Base-by-base conservation (phyloP, 2,329 filamentous ascomycete genomes). In the Cryphonectria naterciae region DNA sequence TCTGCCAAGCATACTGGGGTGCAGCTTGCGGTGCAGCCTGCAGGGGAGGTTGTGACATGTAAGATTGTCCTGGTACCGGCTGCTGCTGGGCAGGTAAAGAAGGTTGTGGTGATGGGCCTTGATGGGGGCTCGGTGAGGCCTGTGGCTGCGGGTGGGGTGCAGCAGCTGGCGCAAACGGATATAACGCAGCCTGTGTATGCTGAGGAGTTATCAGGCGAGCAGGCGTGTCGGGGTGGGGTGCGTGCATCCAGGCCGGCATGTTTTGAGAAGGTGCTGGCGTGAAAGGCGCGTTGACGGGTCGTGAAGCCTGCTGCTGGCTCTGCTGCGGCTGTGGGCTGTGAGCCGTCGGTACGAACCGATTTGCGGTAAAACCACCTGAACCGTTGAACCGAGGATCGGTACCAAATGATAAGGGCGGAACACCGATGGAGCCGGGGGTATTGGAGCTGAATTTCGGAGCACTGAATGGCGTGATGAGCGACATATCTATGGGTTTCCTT, bases 1-100 rank as follows among this genome's bases (percentile, higher is more conserved):
- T 88, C 70, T 86, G 84, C 69, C 84, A 84, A 13, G 86, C 81
- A 32, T 67, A 68, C 62, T 72, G 72, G 17, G 68, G 67, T 37
- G 61, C 37, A 32, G 62, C 61, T 41, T 52, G 68, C 17, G 64
- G 15, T 62, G 61, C 28, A 46, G 62, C 49, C 64, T 68, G 67
- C 22, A 43, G n/a, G 64, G 61, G 62, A 10, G 65, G 39, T 35
- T 72, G 72, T 49, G 65, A 61, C 52, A 69, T 41, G 32, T 69
- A 65, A 25, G 70, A 58, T 11, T n/a, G 70, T 13, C 63, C 17
- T 60, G 68, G 63, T 49, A 65, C 56, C 15, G 62, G 68, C 32
- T 70, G 72, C 56, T 70, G 68, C 56, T 72, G 68, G 6, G 54
- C 28, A 32, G 56, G 35, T 22, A 66, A 56, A 56, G 37, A 39